Percentiles rank a stretch among this genome's conserved stretches.
These are phyloP conservation scores for Gymnopilus dilepis DNA, from an alignment of 768 basidiomycete species.

Conservation along the genomic window DNA sequence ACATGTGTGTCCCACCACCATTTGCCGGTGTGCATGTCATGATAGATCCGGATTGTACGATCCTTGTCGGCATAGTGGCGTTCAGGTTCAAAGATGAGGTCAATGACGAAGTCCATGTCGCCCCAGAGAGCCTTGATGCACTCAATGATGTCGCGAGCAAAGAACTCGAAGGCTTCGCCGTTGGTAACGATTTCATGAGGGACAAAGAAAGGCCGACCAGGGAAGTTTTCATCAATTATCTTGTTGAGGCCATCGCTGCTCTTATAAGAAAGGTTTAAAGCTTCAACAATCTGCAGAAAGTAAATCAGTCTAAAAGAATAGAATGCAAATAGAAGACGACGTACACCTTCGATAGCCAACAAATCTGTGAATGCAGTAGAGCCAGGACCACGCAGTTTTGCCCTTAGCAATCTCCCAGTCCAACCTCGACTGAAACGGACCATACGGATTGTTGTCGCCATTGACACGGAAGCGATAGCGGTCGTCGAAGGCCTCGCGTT, in stretches of 20 bases:
- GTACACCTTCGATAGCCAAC: conserved; percentile 42
- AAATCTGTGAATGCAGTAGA: conserved; percentile 44
- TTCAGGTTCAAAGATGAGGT: too few species aligned
- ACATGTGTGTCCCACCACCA: too few species aligned
- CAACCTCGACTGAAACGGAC: conserved; percentile 38
- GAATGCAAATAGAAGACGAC: conserved; percentile 14
- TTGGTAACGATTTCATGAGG: neutral
- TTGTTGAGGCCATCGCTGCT: neutral
- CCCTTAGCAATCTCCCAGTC: conserved; percentile 47
- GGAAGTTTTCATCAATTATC: neutral
- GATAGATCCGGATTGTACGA: too few species aligned
- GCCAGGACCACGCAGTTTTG: conserved; percentile 39
- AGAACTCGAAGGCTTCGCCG: conserved; percentile 2
- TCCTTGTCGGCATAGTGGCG: too few species aligned
- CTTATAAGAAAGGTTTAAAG: neutral
- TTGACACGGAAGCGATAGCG: neutral
- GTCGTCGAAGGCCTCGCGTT: neutral
- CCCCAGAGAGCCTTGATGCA: too few species aligned
- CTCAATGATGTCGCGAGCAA: too few species aligned
- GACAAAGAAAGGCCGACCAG: neutral
- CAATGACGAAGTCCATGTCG: too few species aligned
- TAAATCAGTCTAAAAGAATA: neutral
- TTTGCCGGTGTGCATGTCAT: too few species aligned
- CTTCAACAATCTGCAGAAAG: neutral
- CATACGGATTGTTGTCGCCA: neutral